Base-by-base conservation (phyloP, 2,329 filamentous ascomycete genomes). In the Dactylellina sp. region DNA sequence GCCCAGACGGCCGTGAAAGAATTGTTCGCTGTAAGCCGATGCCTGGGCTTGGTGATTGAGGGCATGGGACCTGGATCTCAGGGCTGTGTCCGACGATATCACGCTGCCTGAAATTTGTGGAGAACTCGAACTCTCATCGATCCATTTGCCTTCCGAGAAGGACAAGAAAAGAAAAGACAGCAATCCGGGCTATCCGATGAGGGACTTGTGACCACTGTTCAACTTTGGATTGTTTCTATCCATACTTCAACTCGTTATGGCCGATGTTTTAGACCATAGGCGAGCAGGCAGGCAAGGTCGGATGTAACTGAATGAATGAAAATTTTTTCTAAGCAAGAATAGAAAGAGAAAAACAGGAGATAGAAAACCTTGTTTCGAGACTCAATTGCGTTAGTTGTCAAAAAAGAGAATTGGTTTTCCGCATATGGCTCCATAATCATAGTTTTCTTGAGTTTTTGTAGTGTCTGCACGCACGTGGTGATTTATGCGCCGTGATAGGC, bases 401-500 rank as follows among this genome's bases (percentile, higher is more conserved):
- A n/a, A n/a, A n/a, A n/a, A n/a, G n/a, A n/a, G n/a, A n/a, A n/a
- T n/a, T n/a, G n/a, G n/a, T n/a, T n/a, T n/a, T n/a, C n/a, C n/a
- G n/a, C n/a, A n/a, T n/a, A n/a, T n/a, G n/a, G n/a, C n/a, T n/a
- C n/a, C n/a, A n/a, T n/a, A n/a, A n/a, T n/a, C n/a, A n/a, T n/a
- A n/a, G n/a, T n/a, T n/a, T n/a, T n/a, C n/a, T n/a, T n/a, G n/a
- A n/a, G n/a, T n/a, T n/a, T n/a, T n/a, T n/a, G n/a, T n/a, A n/a
- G n/a, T n/a, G n/a, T 24, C 37, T 1, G 56, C 28, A 46, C 55
- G 49, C 64, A 70, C 64, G 64, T 70, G 64, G 64, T 61, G 49
- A 70, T 70, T 62, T 47, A 46, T 25, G 47, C 64, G 46, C 62
- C 64, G 56, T 70, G 64, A 70, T 70, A 70, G 64, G 64, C 56